Conservation (phyloP, 306 rosid genomes). For the Medicago ruthenica region DNA sequence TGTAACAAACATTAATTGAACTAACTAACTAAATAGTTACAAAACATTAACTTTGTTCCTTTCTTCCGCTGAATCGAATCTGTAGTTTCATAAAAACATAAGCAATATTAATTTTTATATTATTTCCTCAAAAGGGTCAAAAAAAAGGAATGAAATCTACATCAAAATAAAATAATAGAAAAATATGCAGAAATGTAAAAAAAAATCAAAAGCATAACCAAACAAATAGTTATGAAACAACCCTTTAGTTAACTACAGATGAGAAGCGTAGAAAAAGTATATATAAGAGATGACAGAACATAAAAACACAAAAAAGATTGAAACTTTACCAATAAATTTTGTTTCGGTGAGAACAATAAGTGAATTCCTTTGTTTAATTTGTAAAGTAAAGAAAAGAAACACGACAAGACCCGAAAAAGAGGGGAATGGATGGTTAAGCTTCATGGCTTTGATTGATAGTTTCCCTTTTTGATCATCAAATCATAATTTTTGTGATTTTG, state of each 20-base stretch:
- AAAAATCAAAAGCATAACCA: constrained; percentile 38
- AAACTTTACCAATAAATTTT: constrained; percentile 48
- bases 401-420: constrained; percentile 48
- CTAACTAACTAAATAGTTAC: too few relatives aligned
- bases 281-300: too few relatives aligned
- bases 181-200: constrained; percentile 23
- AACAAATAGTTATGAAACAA: neutral
- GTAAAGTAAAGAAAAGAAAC: constrained; percentile 44
- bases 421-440: constrained; percentile 19
- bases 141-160: constrained; percentile 38
- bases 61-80: constrained; percentile 3
- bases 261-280: neutral
- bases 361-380: constrained; percentile 32
- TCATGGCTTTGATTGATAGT: too few relatives aligned
- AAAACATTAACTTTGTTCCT: constrained; percentile 5
- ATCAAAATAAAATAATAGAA: constrained; percentile 37
- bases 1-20: constrained; percentile 34
- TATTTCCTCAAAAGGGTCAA: constrained; percentile 16
- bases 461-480: too few relatives aligned
- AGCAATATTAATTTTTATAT: constrained; percentile 3
- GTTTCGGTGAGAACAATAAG: constrained; percentile 45
- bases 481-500: too few relatives aligned
- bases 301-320: neutral
- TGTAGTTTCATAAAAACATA: constrained; percentile 39
- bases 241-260: constrained; percentile 42